Base-by-base conservation (phyloP, 257 asterid genomes). In the Forsythia suspensa region DNA sequence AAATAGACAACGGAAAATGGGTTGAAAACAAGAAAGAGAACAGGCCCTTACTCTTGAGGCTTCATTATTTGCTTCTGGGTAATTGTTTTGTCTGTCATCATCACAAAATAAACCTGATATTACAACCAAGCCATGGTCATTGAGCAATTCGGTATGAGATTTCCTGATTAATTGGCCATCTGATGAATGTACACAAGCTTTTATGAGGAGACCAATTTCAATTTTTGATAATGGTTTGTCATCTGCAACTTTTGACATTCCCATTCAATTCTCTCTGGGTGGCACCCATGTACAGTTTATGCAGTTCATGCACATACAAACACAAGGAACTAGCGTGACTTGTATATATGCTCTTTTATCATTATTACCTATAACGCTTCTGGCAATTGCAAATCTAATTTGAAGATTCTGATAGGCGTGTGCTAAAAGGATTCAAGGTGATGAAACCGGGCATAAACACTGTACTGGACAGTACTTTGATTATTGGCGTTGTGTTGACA, bases 391-490 rank as follows among this genome's bases (percentile, higher is more conserved):
- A 70, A 29, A 16, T 41, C 80, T 79, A 15, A 63, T 59, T 7
- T 42, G 42, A 55, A 44, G 36, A 66, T 81, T 55, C 61, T 73
- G 71, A 69, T 83, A 90, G 97, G 89, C 89, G 39, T 90, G 97
- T 82, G 66, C 84, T 63, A 88, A 88, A 85, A 87, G 97, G 81
- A 85, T 92, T 81, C 76, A 73, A 72, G 81, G 82, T 0, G 88
- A 85, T 76, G 84, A 85, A 36, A 41, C 76, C 8, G 86, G 86
- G 65, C n/a, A 73, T 51, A 81, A 85, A 76, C 88, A 85, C 61
- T 85, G 86, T 76, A 85, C 88, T 3, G 88, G 88, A 66, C 88
- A 85, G 69, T 85, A 82, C 75, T 85, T 85, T 76, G 88, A 85
- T 67, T 85, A 81, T 72, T 82, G 85, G 85, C 73, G 29, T 1